Evolutionary conservation across 305 asterid species (phyloP), one percentile per base, ranked within the genome.

Genomic region (Fraxinus floribunda): DNA sequence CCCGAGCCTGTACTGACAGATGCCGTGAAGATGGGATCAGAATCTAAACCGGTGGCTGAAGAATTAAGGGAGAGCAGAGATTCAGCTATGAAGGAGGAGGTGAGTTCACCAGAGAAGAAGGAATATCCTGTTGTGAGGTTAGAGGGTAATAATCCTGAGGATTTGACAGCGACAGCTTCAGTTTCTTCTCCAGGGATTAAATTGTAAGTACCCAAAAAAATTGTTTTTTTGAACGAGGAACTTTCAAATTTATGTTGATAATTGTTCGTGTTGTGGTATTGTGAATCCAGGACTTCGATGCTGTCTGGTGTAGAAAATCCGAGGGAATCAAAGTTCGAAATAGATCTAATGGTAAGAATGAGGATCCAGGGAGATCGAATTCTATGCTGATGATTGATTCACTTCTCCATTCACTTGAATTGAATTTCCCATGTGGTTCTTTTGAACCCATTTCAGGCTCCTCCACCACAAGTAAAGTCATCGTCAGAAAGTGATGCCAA

Each of bases 401-500:
- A 0, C 44, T 2, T 11, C 26, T 62, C 78, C 79, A 22, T 38
- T 73, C 41, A 71, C 5, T 29, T 44, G 18, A 24, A 46, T 32
- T 81, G 76, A 35, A 38, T 22, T 76, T 22, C 29, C 83, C 52
- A 85, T 32, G 74, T 64, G 81, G 83, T 68, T 75, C 77, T 74
- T 75, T 39, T 39, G 70, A 39, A 35, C 79, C 75, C 15, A 82
- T 83, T 89, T 80, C 84, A 96, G 98, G 98, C 98, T 76, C 94
- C 98, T 62, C 99, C 98, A n/a, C 97, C 97, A 0, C 98, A 85
- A 78, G 86, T 11, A 38, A 89, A 92, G 85, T 84, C 89, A 1
- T 92, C 98, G 0, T 94, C 95, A 3, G 95, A 90, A 68, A 88
- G 92, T 55, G 94, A 89, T 76, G 73, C 79, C 6, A 88, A 86